These are phyloP conservation scores for Penicillium janthinellum DNA, from an alignment of 2,329 filamentous ascomycete species.

Conservation along the genomic window DNA sequence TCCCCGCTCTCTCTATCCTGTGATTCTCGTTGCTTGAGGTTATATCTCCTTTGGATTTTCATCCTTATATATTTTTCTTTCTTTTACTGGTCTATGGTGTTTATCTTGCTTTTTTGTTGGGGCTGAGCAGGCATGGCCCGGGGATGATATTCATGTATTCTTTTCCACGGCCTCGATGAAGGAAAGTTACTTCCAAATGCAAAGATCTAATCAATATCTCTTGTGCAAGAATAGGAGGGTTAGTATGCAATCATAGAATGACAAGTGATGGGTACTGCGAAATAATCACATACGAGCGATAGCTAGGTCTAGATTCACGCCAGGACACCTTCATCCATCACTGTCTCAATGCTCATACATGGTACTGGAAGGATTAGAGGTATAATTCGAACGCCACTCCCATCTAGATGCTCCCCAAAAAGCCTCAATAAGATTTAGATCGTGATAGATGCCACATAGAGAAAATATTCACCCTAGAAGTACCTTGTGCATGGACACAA, in stretches of 20 bases:
- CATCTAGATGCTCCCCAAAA: not conserved
- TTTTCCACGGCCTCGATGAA: constrained; percentile 30
- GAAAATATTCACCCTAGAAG: no score
- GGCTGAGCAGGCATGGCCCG: constrained; percentile 6
- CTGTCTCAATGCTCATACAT: no score
- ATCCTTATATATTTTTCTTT: constrained; percentile 4
- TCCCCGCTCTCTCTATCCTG: constrained; percentile 6
- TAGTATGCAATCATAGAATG: not conserved
- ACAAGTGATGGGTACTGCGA: not conserved
- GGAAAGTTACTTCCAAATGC: constrained; percentile 27
- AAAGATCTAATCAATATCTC: constrained; percentile 13
- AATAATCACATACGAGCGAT: no score
- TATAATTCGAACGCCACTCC: not conserved
- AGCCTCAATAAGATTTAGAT: not conserved
- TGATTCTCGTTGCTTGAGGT: constrained; percentile 16
- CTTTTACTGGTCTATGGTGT: not conserved
- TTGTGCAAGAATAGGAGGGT: not conserved
- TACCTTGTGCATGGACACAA: no score
- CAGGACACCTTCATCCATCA: no score
- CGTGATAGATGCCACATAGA: not conserved
- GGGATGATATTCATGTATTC: constrained; percentile 31
- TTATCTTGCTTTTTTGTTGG: constrained; percentile 3
- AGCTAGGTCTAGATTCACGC: no score
- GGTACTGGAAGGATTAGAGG: not conserved
- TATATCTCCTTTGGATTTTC: constrained; percentile 15